Conservation (phyloP, 2,329 filamentous ascomycete species). For the Nemania diffusa region DNA sequence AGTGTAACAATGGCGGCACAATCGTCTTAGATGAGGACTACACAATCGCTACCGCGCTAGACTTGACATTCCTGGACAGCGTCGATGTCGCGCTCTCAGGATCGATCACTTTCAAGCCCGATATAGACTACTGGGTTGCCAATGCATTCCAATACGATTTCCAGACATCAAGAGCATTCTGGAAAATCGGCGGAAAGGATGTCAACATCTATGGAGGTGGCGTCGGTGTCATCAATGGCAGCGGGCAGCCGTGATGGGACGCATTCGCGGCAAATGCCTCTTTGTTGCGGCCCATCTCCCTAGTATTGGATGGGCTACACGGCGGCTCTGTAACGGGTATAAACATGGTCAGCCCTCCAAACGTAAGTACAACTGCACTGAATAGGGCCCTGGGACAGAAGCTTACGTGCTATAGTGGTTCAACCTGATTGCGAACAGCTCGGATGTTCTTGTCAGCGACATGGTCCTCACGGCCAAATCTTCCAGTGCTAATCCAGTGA, state of each 20-base stretch:
- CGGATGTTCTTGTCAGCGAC: slow-evolving; percentile 70
- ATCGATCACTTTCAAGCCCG: slow-evolving; percentile 68
- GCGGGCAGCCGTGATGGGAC: slow-evolving; percentile 73
- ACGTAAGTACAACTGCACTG: slow-evolving; percentile 27
- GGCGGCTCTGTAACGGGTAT: slow-evolving; percentile 36
- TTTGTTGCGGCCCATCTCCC: slow-evolving; percentile 34
- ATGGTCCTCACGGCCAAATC: slow-evolving; percentile 66
- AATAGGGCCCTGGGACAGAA: neutral
- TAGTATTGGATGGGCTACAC: slow-evolving; percentile 36
- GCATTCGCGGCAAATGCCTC: slow-evolving; percentile 59
- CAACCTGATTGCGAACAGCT: slow-evolving; percentile 73
- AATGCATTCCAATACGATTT: slow-evolving; percentile 72
- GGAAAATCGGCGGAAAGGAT: slow-evolving; percentile 57
- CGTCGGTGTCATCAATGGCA: slow-evolving; percentile 63
- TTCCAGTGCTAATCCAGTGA: slow-evolving; percentile 61
- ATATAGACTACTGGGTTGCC: slow-evolving; percentile 75
- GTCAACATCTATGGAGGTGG: slow-evolving; percentile 73
- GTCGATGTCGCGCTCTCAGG: slow-evolving; percentile 69
- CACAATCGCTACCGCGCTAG: slow-evolving; percentile 70
- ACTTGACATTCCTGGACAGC: slow-evolving; percentile 71
- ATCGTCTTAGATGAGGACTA: slow-evolving; percentile 70
- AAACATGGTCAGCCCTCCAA: slow-evolving; percentile 37
- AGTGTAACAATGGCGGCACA: slow-evolving; percentile 72
- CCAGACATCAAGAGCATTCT: slow-evolving; percentile 70
- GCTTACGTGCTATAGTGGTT: slow-evolving; percentile 61